A percentile compares a stretch with the other conserved stretches of the same genome.
Evolutionary conservation across 2,329 filamentous ascomycete genomes (phyloP).

Genomic region (Bretziella fagacearum): DNA sequence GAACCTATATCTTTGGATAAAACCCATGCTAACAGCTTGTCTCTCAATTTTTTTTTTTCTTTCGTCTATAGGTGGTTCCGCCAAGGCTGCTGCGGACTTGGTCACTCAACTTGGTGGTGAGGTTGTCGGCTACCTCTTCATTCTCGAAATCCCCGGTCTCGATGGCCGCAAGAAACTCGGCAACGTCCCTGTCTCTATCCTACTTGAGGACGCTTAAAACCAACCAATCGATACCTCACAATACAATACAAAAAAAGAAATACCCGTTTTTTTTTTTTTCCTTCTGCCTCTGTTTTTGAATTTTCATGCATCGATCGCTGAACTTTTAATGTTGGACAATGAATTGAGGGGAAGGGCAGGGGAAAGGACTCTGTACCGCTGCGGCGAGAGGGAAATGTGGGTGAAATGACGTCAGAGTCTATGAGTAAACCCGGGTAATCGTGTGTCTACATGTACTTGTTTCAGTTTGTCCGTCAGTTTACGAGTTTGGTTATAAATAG

Average conservation of each 20-base stretch:
- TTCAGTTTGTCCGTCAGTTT: no score
- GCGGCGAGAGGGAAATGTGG: not conserved
- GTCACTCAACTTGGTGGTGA: constrained; percentile 71
- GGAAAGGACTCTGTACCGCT: no score
- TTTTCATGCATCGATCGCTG: no score
- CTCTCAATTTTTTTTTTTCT: no score
- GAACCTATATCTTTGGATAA: constrained; percentile 1
- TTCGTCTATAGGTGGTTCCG: constrained; percentile 65
- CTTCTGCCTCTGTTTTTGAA: no score
- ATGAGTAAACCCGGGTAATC: no score
- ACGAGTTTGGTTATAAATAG: no score
- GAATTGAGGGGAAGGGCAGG: no score
- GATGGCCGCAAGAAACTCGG: constrained; percentile 82
- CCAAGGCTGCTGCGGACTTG: constrained; percentile 70
- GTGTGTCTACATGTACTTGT: no score
- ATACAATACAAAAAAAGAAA: not conserved
- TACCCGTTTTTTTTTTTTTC: not conserved
- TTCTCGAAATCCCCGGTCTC: constrained; percentile 87
- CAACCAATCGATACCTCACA: not conserved
- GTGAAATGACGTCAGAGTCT: not conserved
- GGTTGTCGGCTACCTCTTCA: constrained; percentile 83
- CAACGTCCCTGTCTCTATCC: constrained; percentile 58
- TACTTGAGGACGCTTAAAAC: constrained; percentile 45
- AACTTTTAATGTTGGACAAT: no score
- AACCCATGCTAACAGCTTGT: no score